Base-by-base conservation (phyloP, 2,329 filamentous ascomycete species). In the Talaromyces islandicus region DNA sequence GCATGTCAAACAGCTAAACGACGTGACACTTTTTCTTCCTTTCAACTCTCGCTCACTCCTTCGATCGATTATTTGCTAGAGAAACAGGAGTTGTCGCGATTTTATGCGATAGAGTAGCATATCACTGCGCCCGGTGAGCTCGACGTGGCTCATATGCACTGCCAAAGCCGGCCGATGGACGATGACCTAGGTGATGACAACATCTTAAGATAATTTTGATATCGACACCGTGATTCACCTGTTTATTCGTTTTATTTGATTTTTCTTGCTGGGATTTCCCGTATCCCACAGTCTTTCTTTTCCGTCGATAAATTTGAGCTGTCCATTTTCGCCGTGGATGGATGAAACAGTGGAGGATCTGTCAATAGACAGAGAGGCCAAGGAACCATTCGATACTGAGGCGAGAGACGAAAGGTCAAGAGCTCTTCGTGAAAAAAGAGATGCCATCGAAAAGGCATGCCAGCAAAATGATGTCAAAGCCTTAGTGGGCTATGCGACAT, bases 361-460 rank as follows among this genome's bases (percentile, higher is more conserved):
- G 48, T 29, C 48, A 29, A 21, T 10, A 52, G 48, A 11, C 48
- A 52, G 48, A 52, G 30, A 32, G 10, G 19, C 11, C 17, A 43
- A 38, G 24, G 7, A 58, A 27, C 6, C 5, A 29, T 7, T 52
- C n/a, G 29, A 35, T 19, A 29, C 24, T 19, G 56, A 52, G 11
- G 14, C 9, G 30, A 21, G 12, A n/a, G 21, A 32, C 30, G 30
- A 41, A 50, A 25, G 7, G 3, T 30, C 55, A 43, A 27, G 38
- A 24, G 21, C 21, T 25, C 29, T 35, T 24, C 54, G 54, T 4
- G 30, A 7, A 17, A 77, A 75, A 80, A 84, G 68, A 71, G 73
- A 63, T 69, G 76, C 56, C 70, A 86, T 88, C 54, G 72, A 82
- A 21, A 77, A 81, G 51, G 88, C 88, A 30, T 91, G 88, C 75